A percentile compares a stretch with the other conserved stretches of the same genome.
These are phyloP conservation scores for Naegleria lovaniensis DNA, from an alignment of 208 protist genomes.

Conservation along the genomic window DNA sequence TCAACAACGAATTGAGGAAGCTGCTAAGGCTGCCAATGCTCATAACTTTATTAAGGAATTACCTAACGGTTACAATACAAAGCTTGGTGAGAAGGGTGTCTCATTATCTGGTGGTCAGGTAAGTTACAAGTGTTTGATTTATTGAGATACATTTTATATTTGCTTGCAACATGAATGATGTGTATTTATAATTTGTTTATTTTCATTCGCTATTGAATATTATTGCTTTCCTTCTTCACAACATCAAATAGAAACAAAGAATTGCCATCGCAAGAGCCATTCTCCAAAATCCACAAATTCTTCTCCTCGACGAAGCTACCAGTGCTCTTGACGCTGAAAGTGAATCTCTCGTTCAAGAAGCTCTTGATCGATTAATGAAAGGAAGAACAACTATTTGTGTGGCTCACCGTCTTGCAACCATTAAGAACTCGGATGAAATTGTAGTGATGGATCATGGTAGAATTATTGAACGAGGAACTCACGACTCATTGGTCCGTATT, in stretches of 20 bases:
- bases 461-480: background rate
- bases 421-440: conserved; percentile 20
- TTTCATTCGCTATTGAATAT: too few species aligned
- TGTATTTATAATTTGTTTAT: too few species aligned
- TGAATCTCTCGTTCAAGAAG: conserved; percentile 57
- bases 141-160: too few species aligned
- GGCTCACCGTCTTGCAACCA: conserved; percentile 39
- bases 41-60: conserved; percentile 28
- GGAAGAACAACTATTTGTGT: conserved; percentile 54
- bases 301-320: conserved; percentile 56
- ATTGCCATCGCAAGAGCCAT: conserved; percentile 50
- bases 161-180: too few species aligned
- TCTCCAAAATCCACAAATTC: conserved; percentile 44
- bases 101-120: conserved; percentile 31
- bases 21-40: conserved; percentile 9
- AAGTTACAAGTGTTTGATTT: too few species aligned
- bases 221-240: too few species aligned
- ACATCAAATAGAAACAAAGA: conserved; percentile 14
- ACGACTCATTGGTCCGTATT: background rate
- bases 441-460: background rate
- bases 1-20: background rate
- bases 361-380: conserved; percentile 38
- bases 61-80: conserved; percentile 43
- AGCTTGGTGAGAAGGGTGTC: conserved; percentile 42
- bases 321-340: conserved; percentile 55